A percentile compares a stretch with the other conserved stretches of the same genome.
Evolutionary conservation across 1,284 basidiomycete genomes (phyloP).

Genomic region (Papiliotrema nemorosa): DNA sequence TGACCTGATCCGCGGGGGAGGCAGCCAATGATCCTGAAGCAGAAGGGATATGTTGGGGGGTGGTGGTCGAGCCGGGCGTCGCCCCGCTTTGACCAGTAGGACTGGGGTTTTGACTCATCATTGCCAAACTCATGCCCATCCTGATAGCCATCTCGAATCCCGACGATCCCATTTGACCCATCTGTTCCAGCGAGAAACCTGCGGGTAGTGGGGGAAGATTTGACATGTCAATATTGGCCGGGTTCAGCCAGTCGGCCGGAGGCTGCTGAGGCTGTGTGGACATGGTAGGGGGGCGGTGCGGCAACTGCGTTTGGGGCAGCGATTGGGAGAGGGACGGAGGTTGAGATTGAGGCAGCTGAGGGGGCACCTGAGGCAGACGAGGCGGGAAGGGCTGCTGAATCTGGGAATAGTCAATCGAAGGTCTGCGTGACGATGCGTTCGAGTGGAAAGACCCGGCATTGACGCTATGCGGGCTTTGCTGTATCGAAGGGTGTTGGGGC

Average conservation of each 20-base stretch:
- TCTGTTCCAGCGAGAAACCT: conserved; percentile 42
- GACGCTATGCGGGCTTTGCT: not conserved
- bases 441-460: too few relatives aligned
- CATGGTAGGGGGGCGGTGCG: not conserved
- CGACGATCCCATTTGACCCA: conserved; percentile 42
- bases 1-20: not conserved
- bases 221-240: conserved; percentile 3
- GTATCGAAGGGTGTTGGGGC: conserved; percentile 1
- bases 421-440: too few relatives aligned
- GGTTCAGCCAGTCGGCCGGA: not conserved
- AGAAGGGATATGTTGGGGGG: conserved; percentile 22
- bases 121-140: conserved; percentile 51
- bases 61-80: conserved; percentile 13
- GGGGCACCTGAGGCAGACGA: not conserved
- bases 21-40: conserved; percentile 21
- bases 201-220: conserved; percentile 43
- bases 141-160: conserved; percentile 50
- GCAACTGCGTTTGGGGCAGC: not conserved
- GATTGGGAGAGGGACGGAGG: too few relatives aligned
- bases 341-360: too few relatives aligned
- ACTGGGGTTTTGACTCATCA: conserved; percentile 30
- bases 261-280: not conserved
- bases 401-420: too few relatives aligned
- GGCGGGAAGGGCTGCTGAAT: too few relatives aligned
- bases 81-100: not conserved